Evolutionary conservation across 805 yeast species (phyloP), one percentile per base, ranked within the genome.

Genomic region (Saccharomyces kudriavzevii): DNA sequence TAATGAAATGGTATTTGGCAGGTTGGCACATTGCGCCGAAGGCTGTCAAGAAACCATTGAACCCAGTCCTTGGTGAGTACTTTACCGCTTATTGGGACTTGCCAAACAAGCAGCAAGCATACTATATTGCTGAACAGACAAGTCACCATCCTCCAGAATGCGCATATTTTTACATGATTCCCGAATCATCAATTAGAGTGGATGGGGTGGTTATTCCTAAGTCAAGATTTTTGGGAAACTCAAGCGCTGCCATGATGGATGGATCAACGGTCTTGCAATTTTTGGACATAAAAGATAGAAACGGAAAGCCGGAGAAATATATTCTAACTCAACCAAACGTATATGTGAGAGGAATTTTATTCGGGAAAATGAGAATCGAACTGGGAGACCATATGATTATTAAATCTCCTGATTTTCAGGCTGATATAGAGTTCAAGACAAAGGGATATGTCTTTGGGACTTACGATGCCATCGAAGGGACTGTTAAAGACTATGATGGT

Each of bases 131-230:
- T 1, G 99, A 94, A 69, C 99, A 94, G 70, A 91, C 97, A 0
- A 87, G 96, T 30, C 99, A 94, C 65, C 99, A 94, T 67, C 98
- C 99, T n/a, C 99, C 99, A 14, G 87, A 94, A 67, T 89, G 97
- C 0, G 85, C 96, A 0, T 94, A 92, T 70, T 94, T 90, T 66
- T 94, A 89, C 68, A 75, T 85, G 70, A 79, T 88, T 40, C 99
- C 99, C 0, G 86, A 82, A 54, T 79, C 80, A 54, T 81, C 81
- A 59, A 87, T 94, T 54, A 81, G 94, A 58, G 89, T 85, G 25
- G 99, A 94, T 65, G 99, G 99, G 29, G 78, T 86, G 10, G 82
- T 90, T 20, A 77, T 89, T 47, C 99, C 99, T 22, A 84, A 81
- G 64, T 90, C 97, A 1, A 81, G 82, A 63, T 94, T 94, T 63